phyloP scores from a whole-genome alignment of 768 basidiomycete genomes.

The Hygrophoropsis aurantiaca region DNA sequence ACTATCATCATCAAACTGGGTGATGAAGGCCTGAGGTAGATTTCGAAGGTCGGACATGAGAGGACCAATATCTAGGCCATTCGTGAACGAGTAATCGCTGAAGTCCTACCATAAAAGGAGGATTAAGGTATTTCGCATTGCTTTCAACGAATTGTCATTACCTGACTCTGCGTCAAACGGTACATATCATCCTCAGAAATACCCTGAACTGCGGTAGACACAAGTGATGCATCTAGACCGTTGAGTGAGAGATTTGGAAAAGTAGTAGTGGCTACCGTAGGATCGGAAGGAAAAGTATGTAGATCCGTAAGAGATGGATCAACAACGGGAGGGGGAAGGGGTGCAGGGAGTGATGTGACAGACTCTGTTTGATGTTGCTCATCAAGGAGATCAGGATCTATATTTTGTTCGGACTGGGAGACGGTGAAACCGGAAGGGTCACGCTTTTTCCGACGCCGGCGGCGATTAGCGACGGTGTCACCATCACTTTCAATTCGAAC shows the following conservation, averaged over 20 bases:
- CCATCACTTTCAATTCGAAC: conserved; percentile 32
- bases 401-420: conserved; percentile 4
- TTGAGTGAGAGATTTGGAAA: conserved; percentile 6
- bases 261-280: background rate
- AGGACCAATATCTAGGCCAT: conserved; percentile 3
- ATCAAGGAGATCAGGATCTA: background rate
- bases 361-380: background rate
- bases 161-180: conserved; percentile 24
- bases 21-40: conserved; percentile 6
- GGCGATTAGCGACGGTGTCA: conserved; percentile 22
- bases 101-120: no score
- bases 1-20: conserved; percentile 11
- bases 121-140: no score
- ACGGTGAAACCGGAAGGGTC: conserved; percentile 3
- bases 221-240: conserved; percentile 6
- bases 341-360: conserved; percentile 1
- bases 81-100: conserved; percentile 4
- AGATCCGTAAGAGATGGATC: conserved; percentile 26
- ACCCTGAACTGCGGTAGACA: conserved; percentile 8
- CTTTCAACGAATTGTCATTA: conserved; percentile 14
- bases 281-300: conserved; percentile 11
- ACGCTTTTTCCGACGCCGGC: conserved; percentile 19
- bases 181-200: conserved; percentile 10
- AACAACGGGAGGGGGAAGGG: conserved; percentile 12
- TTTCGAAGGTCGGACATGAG: conserved; percentile 1